Evolutionary conservation across 345 rosid genomes (phyloP).

Genomic region (Citrus maxima): DNA sequence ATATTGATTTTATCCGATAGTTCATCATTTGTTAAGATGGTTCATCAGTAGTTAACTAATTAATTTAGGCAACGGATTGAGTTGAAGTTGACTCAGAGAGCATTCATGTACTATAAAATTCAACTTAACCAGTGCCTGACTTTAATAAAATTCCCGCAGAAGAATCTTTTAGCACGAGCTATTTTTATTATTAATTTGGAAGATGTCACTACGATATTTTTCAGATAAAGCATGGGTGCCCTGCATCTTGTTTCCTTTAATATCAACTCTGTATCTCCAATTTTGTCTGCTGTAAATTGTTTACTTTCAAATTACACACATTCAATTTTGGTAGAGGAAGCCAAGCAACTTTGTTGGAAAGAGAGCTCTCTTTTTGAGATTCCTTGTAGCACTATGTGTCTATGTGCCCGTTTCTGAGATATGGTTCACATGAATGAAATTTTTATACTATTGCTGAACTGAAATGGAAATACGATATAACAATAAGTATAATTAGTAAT

Average conservation of each 20-base stretch:
- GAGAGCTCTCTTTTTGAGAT: constrained; percentile 21
- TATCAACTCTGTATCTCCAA: constrained; percentile 12
- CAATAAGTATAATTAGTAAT: neutral
- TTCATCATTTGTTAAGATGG: too few species aligned
- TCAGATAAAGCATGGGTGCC: constrained; percentile 8
- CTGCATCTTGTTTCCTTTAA: constrained; percentile 21
- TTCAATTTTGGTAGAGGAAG: neutral
- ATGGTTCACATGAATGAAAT: neutral
- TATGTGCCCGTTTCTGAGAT: constrained; percentile 12
- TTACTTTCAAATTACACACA: neutral
- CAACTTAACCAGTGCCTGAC: neutral
- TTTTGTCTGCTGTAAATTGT: constrained; percentile 24
- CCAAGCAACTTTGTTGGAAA: constrained; percentile 12
- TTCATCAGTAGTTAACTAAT: neutral
- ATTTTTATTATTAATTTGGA: neutral
- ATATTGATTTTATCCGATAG: neutral
- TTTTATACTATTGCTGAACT: neutral
- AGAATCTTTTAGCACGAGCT: constrained; percentile 17
- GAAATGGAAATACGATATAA: neutral
- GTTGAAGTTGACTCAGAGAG: constrained; percentile 25
- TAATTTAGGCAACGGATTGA: neutral
- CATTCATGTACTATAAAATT: constrained; percentile 21
- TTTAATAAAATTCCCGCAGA: neutral
- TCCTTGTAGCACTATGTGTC: constrained; percentile 20
- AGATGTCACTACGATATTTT: neutral